phyloP scores from a whole-genome alignment of 495 filamentous ascomycete species.

The Apodospora peruviana region DNA sequence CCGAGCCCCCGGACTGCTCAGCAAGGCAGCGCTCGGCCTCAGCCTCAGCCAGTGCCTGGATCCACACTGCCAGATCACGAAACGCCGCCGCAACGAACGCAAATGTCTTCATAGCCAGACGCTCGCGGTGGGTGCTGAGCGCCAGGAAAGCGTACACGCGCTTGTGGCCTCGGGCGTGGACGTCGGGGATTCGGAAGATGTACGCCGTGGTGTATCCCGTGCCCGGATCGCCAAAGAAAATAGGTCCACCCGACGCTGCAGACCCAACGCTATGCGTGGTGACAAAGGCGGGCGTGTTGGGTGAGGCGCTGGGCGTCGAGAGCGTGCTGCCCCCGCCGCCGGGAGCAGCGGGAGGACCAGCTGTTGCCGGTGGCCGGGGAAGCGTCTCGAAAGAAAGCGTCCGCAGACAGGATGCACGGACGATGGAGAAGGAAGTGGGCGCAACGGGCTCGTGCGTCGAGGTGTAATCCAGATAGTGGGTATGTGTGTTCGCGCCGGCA shows the following conservation, averaged over 20 bases:
- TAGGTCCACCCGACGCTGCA: conserved; percentile 56
- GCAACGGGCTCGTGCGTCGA: conserved; percentile 75
- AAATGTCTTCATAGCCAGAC: conserved; percentile 68
- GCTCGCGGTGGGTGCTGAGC: conserved; percentile 66
- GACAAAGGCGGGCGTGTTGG: conserved; percentile 35
- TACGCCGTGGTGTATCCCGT: conserved; percentile 89
- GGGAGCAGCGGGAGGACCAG: too few relatives aligned
- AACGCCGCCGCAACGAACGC: conserved; percentile 71
- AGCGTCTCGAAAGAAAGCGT: conserved; percentile 82
- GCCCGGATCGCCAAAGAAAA: conserved; percentile 79
- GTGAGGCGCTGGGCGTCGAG: conserved; percentile 29
- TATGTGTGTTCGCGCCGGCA: conserved; percentile 61
- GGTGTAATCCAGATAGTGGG: conserved; percentile 79
- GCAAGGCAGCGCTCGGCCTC: conserved; percentile 50
- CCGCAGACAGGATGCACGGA: conserved; percentile 79
- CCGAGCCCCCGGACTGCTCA: conserved; percentile 30
- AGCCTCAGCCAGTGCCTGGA: conserved; percentile 54
- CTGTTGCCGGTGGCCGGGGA: conserved; percentile 53
- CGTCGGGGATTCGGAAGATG: conserved; percentile 83
- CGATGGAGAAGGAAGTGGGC: conserved; percentile 72
- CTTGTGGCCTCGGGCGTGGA: conserved; percentile 78
- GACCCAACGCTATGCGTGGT: conserved; percentile 44
- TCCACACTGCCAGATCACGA: conserved; percentile 67
- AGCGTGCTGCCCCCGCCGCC: conserved; percentile 21
- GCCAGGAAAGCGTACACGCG: conserved; percentile 85